phyloP scores from a whole-genome alignment of 768 basidiomycete genomes.

The Pisolithus tinctorius region DNA sequence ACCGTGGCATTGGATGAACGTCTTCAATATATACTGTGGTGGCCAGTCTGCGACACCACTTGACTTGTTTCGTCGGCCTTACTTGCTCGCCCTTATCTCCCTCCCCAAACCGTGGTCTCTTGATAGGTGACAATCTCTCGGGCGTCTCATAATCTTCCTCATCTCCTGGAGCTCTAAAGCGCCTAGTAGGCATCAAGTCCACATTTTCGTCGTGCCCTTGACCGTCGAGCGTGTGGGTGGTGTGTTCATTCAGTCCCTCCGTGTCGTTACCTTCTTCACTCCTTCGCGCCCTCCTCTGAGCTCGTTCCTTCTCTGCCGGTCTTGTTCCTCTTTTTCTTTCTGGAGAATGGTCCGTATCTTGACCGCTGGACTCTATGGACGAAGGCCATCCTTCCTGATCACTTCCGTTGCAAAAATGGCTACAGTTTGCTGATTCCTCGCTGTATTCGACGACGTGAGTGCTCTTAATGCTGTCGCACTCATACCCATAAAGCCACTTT shows the following conservation, averaged over 20 bases:
- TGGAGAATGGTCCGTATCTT: slow-evolving; percentile 65
- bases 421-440: slow-evolving; percentile 61
- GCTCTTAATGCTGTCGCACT: slow-evolving; percentile 61
- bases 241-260: too few relatives aligned
- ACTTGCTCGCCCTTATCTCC: slow-evolving; percentile 25
- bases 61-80: slow-evolving; percentile 50
- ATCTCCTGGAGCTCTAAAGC: slow-evolving; percentile 68
- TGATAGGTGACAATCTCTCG: slow-evolving; percentile 34
- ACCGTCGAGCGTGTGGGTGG: too few relatives aligned
- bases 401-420: slow-evolving; percentile 63
- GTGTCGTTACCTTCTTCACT: too few relatives aligned
- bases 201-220: too few relatives aligned
- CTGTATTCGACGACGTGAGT: slow-evolving; percentile 67
- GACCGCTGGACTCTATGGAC: slow-evolving; percentile 76
- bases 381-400: slow-evolving; percentile 56
- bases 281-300: too few relatives aligned
- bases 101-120: slow-evolving; percentile 30
- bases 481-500: slow-evolving; percentile 55
- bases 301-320: slow-evolving; percentile 43
- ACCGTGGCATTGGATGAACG: slow-evolving; percentile 44
- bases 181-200: slow-evolving; percentile 26
- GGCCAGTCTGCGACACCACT: slow-evolving; percentile 69
- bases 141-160: slow-evolving; percentile 78
- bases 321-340: slow-evolving; percentile 59
- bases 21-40: slow-evolving; percentile 60